Evolutionary conservation across 257 asterid genomes (phyloP), one percentile per base, ranked within the genome.

Genomic region (Gynochthodes officinalis): DNA sequence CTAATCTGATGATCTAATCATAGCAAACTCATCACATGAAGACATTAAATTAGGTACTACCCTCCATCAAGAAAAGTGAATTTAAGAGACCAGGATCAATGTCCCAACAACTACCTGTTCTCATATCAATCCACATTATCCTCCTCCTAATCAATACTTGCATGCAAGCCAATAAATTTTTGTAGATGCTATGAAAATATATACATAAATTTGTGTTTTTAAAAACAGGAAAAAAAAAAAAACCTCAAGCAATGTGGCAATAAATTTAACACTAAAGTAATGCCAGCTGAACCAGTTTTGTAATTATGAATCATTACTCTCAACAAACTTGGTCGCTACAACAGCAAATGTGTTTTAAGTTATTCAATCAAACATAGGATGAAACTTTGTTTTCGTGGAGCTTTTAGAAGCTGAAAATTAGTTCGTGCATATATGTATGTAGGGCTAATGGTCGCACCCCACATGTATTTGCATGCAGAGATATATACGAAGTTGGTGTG

Each of bases 1-100:
- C 57, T 77, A 48, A 77, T 77, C 55, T 77, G 81, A 43, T 77
- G 23, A 77, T 35, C 46, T 64, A 35, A 71, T 46, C 73, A 44
- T 62, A 23, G 30, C 35, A 44, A 73, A 50, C 63, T 40, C 13
- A 54, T 35, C 44, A 70, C 74, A 70, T 14, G 42, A 70, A 40
- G 42, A 40, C 66, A 54, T 39, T 15, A 2, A 55, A 70, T 23
- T 70, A 54, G 65, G 54, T 25, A 48, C 49, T n/a, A 13, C n/a
- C 52, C 33, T 40, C 52, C 69, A 39, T 63, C 15, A 35, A 37
- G 49, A 39, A 37, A 55, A 50, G 64, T 7, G 23, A 50, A 1
- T 54, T 5, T 28, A 37, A 14, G 16, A 59, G 14, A 5, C 18
- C 1, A 37, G n/a, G 23, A 59, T 30, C 25, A 30, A 32, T 37